A percentile compares a stretch with the other conserved stretches of the same genome.
Evolutionary conservation across 225 moss, liverwort and hornwort species (phyloP).

Genomic region (Marchantia paleacea): DNA sequence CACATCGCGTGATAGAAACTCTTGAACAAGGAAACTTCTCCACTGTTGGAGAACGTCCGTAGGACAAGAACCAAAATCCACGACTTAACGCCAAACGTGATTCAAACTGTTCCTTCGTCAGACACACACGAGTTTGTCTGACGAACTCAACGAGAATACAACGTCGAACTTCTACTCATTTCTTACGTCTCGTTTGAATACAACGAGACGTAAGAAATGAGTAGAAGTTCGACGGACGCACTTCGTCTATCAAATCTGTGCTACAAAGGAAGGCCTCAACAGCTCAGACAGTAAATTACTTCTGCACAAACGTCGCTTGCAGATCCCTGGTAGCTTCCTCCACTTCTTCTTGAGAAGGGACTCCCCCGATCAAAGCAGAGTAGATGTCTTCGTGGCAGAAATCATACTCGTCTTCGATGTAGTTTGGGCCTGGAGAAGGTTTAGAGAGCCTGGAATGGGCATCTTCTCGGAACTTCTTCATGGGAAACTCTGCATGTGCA

Average conservation of each 20-base stretch:
- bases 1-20: background rate
- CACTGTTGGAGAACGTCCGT: background rate
- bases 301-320: slow-evolving; percentile 61
- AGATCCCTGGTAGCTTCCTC: slow-evolving; percentile 66
- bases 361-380: slow-evolving; percentile 48
- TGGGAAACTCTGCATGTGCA: slow-evolving; percentile 60
- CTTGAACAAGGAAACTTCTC: too few relatives aligned
- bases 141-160: background rate
- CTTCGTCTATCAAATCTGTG: background rate
- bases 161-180: too few relatives aligned
- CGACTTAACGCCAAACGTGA: too few relatives aligned
- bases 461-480: slow-evolving; percentile 51
- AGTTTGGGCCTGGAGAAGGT: slow-evolving; percentile 57
- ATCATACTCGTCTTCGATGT: slow-evolving; percentile 73
- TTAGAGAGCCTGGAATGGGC: slow-evolving; percentile 53
- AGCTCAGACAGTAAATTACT: slow-evolving; percentile 32
- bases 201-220: background rate
- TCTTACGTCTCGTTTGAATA: too few relatives aligned
- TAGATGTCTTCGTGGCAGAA: slow-evolving; percentile 59
- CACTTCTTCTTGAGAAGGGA: slow-evolving; percentile 71
- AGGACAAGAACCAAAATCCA: too few relatives aligned
- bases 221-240: background rate
- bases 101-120: background rate
- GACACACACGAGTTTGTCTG: too few relatives aligned
- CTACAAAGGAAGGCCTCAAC: background rate